phyloP scores from a whole-genome alignment of 352 stramenopile genomes.

The Pseudoperonospora humuli region DNA sequence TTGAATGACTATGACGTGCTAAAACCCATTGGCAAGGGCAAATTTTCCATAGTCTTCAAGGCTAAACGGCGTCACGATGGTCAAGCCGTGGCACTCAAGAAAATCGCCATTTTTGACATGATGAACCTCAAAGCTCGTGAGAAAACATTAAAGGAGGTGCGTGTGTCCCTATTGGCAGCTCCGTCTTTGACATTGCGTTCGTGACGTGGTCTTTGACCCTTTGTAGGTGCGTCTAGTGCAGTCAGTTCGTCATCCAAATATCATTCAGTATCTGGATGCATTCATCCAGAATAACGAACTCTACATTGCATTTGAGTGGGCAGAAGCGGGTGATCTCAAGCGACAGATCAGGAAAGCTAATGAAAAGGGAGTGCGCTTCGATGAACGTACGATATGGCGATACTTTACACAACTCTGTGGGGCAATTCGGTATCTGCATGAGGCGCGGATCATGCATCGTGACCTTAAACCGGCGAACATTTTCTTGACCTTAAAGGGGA shows the following conservation, averaged over 20 bases:
- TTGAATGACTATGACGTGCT: constrained; percentile 76
- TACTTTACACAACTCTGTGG: constrained; percentile 89
- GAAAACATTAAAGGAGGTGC: constrained; percentile 86
- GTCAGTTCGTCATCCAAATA: constrained; percentile 83
- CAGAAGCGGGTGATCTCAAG: constrained; percentile 90
- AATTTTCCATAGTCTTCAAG: constrained; percentile 92
- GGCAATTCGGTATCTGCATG: constrained; percentile 84
- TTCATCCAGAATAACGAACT: constrained; percentile 89
- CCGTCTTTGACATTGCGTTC: too few relatives aligned
- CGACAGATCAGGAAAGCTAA: constrained; percentile 87
- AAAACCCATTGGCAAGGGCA: constrained; percentile 89
- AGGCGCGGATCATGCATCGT: constrained; percentile 89
- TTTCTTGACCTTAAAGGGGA: constrained; percentile 85
- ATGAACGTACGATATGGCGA: constrained; percentile 90
- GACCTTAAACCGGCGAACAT: constrained; percentile 94
- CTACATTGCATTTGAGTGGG: constrained; percentile 92
- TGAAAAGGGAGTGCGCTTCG: constrained; percentile 76
- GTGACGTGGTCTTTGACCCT: too few relatives aligned
- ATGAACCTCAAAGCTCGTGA: constrained; percentile 87
- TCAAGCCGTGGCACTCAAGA: constrained; percentile 87
- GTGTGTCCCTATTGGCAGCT: background rate
- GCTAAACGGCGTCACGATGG: constrained; percentile 60
- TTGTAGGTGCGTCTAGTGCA: constrained; percentile 77
- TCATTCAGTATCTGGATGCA: constrained; percentile 89
- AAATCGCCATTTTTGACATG: constrained; percentile 88